Conservation (phyloP, 441 rosid genomes). For the Eruca vesicaria region DNA sequence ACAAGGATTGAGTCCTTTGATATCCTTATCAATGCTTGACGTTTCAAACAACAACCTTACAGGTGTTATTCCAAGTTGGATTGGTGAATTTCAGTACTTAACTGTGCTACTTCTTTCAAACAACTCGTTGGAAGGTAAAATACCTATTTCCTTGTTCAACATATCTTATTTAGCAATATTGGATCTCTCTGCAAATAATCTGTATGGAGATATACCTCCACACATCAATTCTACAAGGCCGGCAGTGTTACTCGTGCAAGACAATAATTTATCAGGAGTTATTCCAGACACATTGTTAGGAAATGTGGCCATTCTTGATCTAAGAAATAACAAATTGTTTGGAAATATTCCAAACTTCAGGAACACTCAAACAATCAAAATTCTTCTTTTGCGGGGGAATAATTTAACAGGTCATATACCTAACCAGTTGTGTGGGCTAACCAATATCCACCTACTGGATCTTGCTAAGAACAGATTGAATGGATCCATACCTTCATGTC, state of each 20-base stretch:
- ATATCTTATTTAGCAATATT: neutral
- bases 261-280: neutral
- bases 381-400: slow-evolving; percentile 21
- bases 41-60: neutral
- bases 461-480: slow-evolving; percentile 2
- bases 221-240: neutral
- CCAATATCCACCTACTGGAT: slow-evolving; percentile 1
- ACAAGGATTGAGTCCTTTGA: neutral
- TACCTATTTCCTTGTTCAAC: neutral
- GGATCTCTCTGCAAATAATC: slow-evolving; percentile 22
- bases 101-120: neutral
- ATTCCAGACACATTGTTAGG: neutral
- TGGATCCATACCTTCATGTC: slow-evolving; percentile 24
- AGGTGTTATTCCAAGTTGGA: neutral
- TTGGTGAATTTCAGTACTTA: neutral
- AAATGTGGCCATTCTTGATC: neutral
- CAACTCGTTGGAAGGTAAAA: neutral
- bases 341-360: slow-evolving; percentile 4
- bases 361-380: neutral
- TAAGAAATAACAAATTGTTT: slow-evolving; percentile 10
- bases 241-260: neutral
- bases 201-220: slow-evolving; percentile 7
- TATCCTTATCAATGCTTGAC: neutral
- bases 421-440: slow-evolving; percentile 3
- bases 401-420: slow-evolving; percentile 1